phyloP scores from a whole-genome alignment of 2,329 filamentous ascomycete species.

The Ambrosiella beaveri region DNA sequence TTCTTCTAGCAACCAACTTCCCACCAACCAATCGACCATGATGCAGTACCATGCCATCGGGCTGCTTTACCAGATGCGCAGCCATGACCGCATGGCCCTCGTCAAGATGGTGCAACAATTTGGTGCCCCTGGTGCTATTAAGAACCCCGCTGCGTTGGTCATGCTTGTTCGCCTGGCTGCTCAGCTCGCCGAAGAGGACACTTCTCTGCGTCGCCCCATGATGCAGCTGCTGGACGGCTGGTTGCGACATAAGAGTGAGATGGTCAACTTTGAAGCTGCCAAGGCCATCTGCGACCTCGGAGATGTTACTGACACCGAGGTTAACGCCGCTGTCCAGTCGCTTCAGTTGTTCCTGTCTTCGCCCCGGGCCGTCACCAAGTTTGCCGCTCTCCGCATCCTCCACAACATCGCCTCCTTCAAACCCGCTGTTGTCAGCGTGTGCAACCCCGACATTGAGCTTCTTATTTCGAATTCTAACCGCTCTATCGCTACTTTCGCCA shows the following conservation, averaged over 20 bases:
- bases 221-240: conserved; percentile 91
- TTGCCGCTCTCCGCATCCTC: conserved; percentile 87
- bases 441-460: conserved; percentile 93
- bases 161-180: conserved; percentile 86
- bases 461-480: conserved; percentile 95
- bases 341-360: conserved; percentile 94
- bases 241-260: conserved; percentile 96
- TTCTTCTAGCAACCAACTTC: conserved; percentile 55
- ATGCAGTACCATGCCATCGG: conserved; percentile 97
- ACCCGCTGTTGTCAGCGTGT: conserved; percentile 75
- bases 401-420: conserved; percentile 96
- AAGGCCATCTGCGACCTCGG: conserved; percentile 94
- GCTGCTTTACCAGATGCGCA: conserved; percentile 91
- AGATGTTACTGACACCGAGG: conserved; percentile 82
- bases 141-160: conserved; percentile 83
- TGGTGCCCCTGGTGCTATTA: conserved; percentile 74
- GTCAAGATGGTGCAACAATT: conserved; percentile 99
- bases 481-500: conserved; percentile 94
- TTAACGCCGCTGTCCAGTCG: conserved; percentile 81
- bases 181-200: conserved; percentile 86
- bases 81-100: conserved; percentile 91
- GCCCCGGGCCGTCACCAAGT: conserved; percentile 89
- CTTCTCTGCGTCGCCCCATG: conserved; percentile 81
- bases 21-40: conserved; percentile 92
- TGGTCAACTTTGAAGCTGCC: conserved; percentile 98